phyloP scores from a whole-genome alignment of 2,329 filamentous ascomycete genomes.

The Bretziella fagacearum region DNA sequence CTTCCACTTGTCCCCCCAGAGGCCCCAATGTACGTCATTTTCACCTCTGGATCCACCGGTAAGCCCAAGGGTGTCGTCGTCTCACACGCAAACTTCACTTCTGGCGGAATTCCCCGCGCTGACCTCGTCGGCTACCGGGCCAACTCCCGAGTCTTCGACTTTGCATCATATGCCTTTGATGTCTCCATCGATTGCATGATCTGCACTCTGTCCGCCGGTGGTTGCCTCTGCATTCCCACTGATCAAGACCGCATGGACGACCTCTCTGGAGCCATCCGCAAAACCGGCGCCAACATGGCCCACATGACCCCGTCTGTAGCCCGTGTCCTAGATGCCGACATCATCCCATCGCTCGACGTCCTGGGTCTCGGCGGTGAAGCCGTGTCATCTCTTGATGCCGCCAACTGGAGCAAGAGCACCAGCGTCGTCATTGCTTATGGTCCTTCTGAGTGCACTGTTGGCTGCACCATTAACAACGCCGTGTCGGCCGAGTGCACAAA shows the following conservation, averaged over 20 bases:
- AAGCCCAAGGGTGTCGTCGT: slow-evolving; percentile 45
- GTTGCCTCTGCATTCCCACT: slow-evolving; percentile 36
- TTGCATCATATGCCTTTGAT: slow-evolving; percentile 37
- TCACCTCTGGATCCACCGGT: slow-evolving; percentile 48
- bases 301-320: slow-evolving; percentile 36
- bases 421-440: slow-evolving; percentile 36
- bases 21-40: slow-evolving; percentile 38
- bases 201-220: slow-evolving; percentile 33
- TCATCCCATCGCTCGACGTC: slow-evolving; percentile 30
- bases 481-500: slow-evolving; percentile 26
- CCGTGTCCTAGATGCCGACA: slow-evolving; percentile 28
- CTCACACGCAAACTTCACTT: slow-evolving; percentile 30
- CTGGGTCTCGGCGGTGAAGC: slow-evolving; percentile 35
- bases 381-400: slow-evolving; percentile 34
- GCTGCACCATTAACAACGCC: slow-evolving; percentile 31
- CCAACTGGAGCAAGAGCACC: slow-evolving; percentile 29
- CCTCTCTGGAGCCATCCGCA: slow-evolving; percentile 28
- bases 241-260: slow-evolving; percentile 37
- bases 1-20: slow-evolving; percentile 27
- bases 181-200: slow-evolving; percentile 38
- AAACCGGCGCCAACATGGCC: slow-evolving; percentile 30
- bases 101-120: slow-evolving; percentile 28
- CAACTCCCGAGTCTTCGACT: slow-evolving; percentile 29
- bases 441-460: slow-evolving; percentile 37
- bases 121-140: slow-evolving; percentile 27